Conservation (phyloP, 345 rosid genomes). For the Lagerstroemia speciosa region DNA sequence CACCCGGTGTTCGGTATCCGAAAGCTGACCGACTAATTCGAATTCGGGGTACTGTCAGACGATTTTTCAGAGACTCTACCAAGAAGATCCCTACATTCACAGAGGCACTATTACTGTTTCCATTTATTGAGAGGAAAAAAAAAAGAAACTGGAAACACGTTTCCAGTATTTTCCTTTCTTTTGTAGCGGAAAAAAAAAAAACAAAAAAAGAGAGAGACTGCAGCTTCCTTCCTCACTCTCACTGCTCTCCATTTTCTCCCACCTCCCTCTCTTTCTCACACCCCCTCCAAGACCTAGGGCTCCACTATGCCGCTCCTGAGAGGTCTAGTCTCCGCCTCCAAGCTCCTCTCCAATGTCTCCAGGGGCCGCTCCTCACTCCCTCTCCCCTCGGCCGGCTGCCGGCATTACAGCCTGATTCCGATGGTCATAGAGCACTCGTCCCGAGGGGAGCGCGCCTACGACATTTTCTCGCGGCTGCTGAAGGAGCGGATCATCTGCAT, state of each 20-base stretch:
- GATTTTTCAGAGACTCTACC: too few relatives aligned
- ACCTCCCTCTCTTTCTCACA: background rate
- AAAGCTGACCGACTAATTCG: too few relatives aligned
- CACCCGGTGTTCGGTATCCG: too few relatives aligned
- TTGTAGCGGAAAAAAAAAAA: too few relatives aligned
- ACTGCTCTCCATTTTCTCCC: background rate
- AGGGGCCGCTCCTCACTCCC: background rate
- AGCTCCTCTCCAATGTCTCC: conserved; percentile 2
- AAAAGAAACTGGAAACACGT: too few relatives aligned
- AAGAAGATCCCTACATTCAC: too few relatives aligned
- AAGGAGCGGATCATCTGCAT: conserved; percentile 93
- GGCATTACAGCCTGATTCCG: conserved; percentile 66
- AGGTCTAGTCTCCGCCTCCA: conserved; percentile 7
- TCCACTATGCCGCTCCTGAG: conserved; percentile 11
- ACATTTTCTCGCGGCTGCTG: conserved; percentile 85
- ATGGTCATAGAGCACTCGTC: conserved; percentile 98
- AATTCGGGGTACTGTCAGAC: too few relatives aligned
- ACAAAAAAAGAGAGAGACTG: too few relatives aligned
- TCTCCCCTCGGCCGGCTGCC: conserved; percentile 1
- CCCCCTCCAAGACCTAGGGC: background rate
- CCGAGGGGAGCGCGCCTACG: conserved; percentile 96
- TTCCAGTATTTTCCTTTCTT: too few relatives aligned
- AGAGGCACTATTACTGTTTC: too few relatives aligned
- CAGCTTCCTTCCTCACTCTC: background rate
- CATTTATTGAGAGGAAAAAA: too few relatives aligned